Evolutionary conservation across 257 asterid species (phyloP).

Genomic region (Gentiana macrophylla): DNA sequence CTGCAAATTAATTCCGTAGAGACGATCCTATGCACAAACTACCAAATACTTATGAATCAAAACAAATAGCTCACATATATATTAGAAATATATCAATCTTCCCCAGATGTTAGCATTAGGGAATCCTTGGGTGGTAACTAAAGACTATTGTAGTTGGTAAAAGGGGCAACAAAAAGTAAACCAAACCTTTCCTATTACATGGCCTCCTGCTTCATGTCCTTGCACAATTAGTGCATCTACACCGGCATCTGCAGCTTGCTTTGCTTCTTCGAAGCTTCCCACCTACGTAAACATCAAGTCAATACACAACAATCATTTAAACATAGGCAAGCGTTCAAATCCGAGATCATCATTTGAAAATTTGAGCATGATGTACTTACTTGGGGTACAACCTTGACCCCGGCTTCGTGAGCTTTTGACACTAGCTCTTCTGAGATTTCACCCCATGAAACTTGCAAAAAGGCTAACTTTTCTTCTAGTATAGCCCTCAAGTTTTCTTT

Average conservation of each 20-base stretch:
- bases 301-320: neutral
- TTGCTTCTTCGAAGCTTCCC: conserved; percentile 76
- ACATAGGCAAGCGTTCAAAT: neutral
- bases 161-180: too few relatives aligned
- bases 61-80: too few relatives aligned
- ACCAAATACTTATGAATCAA: too few relatives aligned
- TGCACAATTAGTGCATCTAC: conserved; percentile 87
- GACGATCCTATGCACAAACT: too few relatives aligned
- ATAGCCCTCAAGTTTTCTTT: conserved; percentile 65
- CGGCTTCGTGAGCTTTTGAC: conserved; percentile 64
- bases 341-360: neutral
- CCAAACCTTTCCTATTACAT: conserved; percentile 72
- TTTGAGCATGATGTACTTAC: conserved; percentile 26
- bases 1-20: too few relatives aligned
- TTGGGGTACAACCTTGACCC: conserved; percentile 75
- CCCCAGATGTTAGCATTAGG: too few relatives aligned
- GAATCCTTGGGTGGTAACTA: too few relatives aligned
- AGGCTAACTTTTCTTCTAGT: conserved; percentile 79
- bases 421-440: conserved; percentile 58
- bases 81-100: too few relatives aligned
- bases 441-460: conserved; percentile 83
- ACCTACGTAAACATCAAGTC: conserved; percentile 24
- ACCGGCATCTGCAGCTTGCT: conserved; percentile 52
- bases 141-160: too few relatives aligned
- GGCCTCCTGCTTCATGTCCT: conserved; percentile 93